A percentile compares a stretch with the other conserved stretches of the same genome.
Conservation (phyloP, 2,329 filamentous ascomycete species). For the Tolypocladium guangdongense region DNA sequence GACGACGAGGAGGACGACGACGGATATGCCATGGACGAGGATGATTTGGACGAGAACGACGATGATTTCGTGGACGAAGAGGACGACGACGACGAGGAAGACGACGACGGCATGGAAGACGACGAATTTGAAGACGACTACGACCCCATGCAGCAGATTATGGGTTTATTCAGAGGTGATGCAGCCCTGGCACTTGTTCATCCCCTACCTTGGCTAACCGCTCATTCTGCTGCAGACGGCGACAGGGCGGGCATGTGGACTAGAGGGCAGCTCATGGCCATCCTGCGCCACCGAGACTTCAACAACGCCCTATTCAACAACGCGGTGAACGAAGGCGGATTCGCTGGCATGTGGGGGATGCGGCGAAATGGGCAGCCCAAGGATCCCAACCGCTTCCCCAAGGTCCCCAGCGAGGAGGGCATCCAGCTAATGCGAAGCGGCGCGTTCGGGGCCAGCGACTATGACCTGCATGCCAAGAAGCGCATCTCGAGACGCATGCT, state of each 20-base stretch:
- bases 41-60: conserved; percentile 10
- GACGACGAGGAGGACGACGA: conserved; percentile 13
- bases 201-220: neutral
- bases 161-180: conserved; percentile 20
- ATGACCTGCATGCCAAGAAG: conserved; percentile 40
- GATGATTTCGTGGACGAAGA: conserved; percentile 5
- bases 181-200: neutral
- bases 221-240: conserved; percentile 10
- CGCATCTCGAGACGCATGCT: conserved; percentile 61
- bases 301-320: conserved; percentile 24
- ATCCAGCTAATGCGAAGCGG: conserved; percentile 72
- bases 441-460: conserved; percentile 61
- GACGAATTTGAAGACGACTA: conserved; percentile 9
- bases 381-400: conserved; percentile 60
- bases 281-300: conserved; percentile 28
- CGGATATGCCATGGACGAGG: conserved; percentile 12
- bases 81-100: conserved; percentile 10
- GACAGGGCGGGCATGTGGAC: conserved; percentile 20
- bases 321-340: conserved; percentile 24
- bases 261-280: conserved; percentile 25
- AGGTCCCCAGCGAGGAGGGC: conserved; percentile 71
- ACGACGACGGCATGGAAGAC: conserved; percentile 5
- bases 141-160: conserved; percentile 23
- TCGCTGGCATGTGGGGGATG: conserved; percentile 29
- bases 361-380: conserved; percentile 28